Percentiles rank a stretch among this genome's conserved stretches.
These are phyloP conservation scores for Parascedosporium putredinis DNA, from an alignment of 2,329 filamentous ascomycete genomes.

Conservation along the genomic window DNA sequence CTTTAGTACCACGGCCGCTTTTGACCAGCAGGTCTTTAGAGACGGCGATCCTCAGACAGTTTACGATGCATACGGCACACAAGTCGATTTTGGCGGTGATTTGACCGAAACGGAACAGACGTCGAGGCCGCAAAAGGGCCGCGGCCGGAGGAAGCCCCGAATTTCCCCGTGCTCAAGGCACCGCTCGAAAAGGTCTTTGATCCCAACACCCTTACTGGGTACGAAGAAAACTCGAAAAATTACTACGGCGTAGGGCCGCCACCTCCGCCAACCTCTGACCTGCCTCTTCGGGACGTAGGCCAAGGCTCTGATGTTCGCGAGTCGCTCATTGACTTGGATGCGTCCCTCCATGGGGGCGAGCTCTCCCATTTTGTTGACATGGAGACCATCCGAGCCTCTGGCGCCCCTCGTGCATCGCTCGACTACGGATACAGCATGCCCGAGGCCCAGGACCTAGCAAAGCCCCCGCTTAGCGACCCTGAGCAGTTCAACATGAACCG, in stretches of 20 bases:
- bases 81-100: constrained; percentile 40
- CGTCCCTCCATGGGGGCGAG: constrained; percentile 44
- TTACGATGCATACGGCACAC: constrained; percentile 49
- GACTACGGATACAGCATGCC: constrained; percentile 34
- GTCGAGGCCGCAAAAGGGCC: constrained; percentile 41
- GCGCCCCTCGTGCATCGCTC: constrained; percentile 32
- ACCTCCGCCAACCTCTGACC: constrained; percentile 34
- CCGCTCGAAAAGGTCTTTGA: constrained; percentile 57
- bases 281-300: constrained; percentile 44
- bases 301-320: constrained; percentile 38
- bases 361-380: constrained; percentile 50
- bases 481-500: constrained; percentile 42
- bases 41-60: constrained; percentile 46
- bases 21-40: constrained; percentile 46
- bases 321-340: constrained; percentile 55
- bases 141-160: constrained; percentile 45
- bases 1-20: constrained; percentile 55
- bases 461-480: constrained; percentile 47
- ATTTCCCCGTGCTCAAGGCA: constrained; percentile 44
- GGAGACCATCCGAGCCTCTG: constrained; percentile 45
- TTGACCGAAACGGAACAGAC: constrained; percentile 30
- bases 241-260: constrained; percentile 41
- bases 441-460: constrained; percentile 29
- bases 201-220: constrained; percentile 53
- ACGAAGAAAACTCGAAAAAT: constrained; percentile 50